Evolutionary conservation across 176 grass and related monocot species (phyloP).

Genomic region (Leersia perrieri): DNA sequence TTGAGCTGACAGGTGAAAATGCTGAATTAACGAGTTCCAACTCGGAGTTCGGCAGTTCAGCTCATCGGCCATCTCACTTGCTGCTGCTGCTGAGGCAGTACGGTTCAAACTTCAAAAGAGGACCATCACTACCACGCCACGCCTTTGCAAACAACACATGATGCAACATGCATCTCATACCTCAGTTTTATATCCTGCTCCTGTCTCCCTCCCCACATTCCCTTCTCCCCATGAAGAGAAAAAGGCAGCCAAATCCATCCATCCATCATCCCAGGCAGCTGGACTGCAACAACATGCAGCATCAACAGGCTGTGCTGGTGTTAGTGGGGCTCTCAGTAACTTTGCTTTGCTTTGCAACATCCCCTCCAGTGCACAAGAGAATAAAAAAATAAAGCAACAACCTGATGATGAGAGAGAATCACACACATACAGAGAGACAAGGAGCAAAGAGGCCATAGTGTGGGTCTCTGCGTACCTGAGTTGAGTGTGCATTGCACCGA

Average conservation of each 20-base stretch:
- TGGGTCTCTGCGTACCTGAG: background rate
- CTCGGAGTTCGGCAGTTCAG: slow-evolving; percentile 11
- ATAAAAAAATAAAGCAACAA: background rate
- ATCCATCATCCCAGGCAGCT: background rate
- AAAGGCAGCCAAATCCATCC: background rate
- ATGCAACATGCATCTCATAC: background rate
- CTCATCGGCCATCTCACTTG: background rate
- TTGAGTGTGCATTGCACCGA: slow-evolving; percentile 31
- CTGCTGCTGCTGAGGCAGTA: background rate
- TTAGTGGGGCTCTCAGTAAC: slow-evolving; percentile 13
- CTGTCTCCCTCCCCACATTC: slow-evolving; percentile 48
- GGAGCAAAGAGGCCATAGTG: background rate
- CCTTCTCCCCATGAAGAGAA: background rate
- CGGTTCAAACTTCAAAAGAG: slow-evolving; percentile 26
- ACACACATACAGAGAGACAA: too few species aligned
- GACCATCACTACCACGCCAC: background rate
- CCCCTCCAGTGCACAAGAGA: background rate
- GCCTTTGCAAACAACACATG: slow-evolving; percentile 8
- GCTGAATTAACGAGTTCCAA: slow-evolving; percentile 14
- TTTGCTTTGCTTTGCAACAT: slow-evolving; percentile 11
- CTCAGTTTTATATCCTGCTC: slow-evolving; percentile 45
- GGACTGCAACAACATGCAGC: background rate
- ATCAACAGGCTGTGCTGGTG: background rate
- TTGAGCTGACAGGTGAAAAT: background rate
- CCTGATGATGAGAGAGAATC: background rate